These are phyloP conservation scores for Camelina laxa DNA, from an alignment of 345 rosid genomes.

Conservation along the genomic window DNA sequence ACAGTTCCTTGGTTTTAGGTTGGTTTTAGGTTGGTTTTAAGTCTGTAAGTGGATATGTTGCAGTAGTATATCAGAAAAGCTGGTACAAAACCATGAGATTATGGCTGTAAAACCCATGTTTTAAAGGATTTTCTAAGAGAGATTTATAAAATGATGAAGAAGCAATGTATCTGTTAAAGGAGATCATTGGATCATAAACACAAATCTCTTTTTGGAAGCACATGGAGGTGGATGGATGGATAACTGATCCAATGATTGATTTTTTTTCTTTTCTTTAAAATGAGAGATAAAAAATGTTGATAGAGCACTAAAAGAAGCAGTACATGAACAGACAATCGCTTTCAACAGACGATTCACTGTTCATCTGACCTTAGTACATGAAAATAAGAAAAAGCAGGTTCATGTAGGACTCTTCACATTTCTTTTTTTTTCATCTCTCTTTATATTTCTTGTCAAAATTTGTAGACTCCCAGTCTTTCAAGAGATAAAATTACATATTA, in stretches of 20 bases:
- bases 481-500: slow-evolving; percentile 10
- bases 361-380: slow-evolving; percentile 48
- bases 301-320: slow-evolving; percentile 47
- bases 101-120: slow-evolving; percentile 9
- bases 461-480: slow-evolving; percentile 23
- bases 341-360: slow-evolving; percentile 43
- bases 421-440: background rate
- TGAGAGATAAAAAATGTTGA: slow-evolving; percentile 21
- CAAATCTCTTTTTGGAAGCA: slow-evolving; percentile 45
- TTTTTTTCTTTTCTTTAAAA: background rate
- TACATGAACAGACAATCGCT: slow-evolving; percentile 44
- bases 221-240: slow-evolving; percentile 43
- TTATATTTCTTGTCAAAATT: background rate
- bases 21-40: background rate
- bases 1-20: background rate
- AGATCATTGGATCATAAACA: slow-evolving; percentile 22
- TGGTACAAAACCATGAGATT: background rate
- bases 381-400: slow-evolving; percentile 28
- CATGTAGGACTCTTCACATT: slow-evolving; percentile 30
- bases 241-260: slow-evolving; percentile 46
- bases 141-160: slow-evolving; percentile 21
- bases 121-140: background rate
- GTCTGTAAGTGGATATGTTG: slow-evolving; percentile 1
- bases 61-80: slow-evolving; percentile 1
- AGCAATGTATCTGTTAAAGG: slow-evolving; percentile 31